Base-by-base conservation (phyloP, 2,329 filamentous ascomycete genomes). In the Talaromyces funiculosus region DNA sequence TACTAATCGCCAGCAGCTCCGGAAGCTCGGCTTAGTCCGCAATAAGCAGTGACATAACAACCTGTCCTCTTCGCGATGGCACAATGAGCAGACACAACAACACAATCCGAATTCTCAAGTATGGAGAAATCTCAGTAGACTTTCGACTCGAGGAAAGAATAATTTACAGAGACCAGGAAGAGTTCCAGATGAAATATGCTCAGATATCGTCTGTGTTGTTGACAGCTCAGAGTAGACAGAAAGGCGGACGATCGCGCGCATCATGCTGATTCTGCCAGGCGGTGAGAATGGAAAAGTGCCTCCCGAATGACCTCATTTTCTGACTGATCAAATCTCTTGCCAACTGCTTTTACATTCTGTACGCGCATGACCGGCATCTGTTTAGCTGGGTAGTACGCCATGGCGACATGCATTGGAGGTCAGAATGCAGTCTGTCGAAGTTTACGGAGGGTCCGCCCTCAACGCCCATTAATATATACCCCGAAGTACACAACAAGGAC, bases 391-490 rank as follows among this genome's bases (percentile, higher is more conserved):
- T 40, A 43, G 12, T 4, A 58, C 47, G 35, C 29, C 54, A 61
- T 61, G 60, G 49, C 38, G 20, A 35, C 60, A 31, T 57, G 55
- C 14, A 16, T 58, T 14, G 33, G 20, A 33, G 29, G 31, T 22
- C 45, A 29, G 20, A 35, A 29, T 35, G 60, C 66, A 65, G 59
- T 65, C 65, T 65, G 57, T 53, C 63, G 61, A 61, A 64, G 64
- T 24, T 22, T 61, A 14, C 65, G 58, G 51, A 64, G 64, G 64
- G 60, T 66, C 67, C 65, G 57, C 61, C 64, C 67, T 35, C 31
- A 38, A 26, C 56, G 22, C 7, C 26, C 47, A 43, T 59, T 42
- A 35, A 40, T 51, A 56, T 31, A 38, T 59, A 40, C 18, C 4
- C 20, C 24, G 51, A 54, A 16, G 22, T 60, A 31, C 31, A 33